Percentiles rank a stretch among this genome's conserved stretches.
These are phyloP conservation scores for Chlamydomonas sp. DNA, from an alignment of 139 green algal genomes.

Conservation along the genomic window DNA sequence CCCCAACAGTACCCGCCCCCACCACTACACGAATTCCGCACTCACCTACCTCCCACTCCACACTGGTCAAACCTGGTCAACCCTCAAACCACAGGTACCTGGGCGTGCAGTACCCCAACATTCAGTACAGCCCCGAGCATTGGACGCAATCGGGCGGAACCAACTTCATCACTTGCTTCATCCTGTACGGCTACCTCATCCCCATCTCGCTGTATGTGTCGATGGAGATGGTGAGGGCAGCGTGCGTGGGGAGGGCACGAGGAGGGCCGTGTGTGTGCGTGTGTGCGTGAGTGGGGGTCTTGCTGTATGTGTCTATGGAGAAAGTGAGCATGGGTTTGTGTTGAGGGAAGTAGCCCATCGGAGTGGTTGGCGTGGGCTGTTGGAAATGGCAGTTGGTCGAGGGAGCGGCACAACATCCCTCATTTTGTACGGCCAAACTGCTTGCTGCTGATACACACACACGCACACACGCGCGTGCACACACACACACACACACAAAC, in stretches of 20 bases:
- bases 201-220: constrained; percentile 98
- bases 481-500: no score
- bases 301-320: no score
- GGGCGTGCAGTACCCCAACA: constrained; percentile 8
- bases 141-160: constrained; percentile 36
- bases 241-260: no score
- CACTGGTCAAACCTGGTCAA: no score
- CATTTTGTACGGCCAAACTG: background rate
- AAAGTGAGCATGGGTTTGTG: no score
- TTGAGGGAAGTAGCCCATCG: no score
- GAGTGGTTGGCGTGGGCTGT: background rate
- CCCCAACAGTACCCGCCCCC: no score
- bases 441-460: background rate
- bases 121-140: constrained; percentile 37
- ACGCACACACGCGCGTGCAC: no score
- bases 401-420: background rate
- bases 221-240: constrained; percentile 91
- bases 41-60: no score
- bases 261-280: constrained; percentile 22
- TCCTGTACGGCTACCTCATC: constrained; percentile 88
- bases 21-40: no score
- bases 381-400: background rate
- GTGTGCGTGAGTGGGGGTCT: no score
- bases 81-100: no score
- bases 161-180: constrained; percentile 69